Conservation (phyloP, 2,329 filamentous ascomycete genomes). For the Pseudogymnoascus sp. region DNA sequence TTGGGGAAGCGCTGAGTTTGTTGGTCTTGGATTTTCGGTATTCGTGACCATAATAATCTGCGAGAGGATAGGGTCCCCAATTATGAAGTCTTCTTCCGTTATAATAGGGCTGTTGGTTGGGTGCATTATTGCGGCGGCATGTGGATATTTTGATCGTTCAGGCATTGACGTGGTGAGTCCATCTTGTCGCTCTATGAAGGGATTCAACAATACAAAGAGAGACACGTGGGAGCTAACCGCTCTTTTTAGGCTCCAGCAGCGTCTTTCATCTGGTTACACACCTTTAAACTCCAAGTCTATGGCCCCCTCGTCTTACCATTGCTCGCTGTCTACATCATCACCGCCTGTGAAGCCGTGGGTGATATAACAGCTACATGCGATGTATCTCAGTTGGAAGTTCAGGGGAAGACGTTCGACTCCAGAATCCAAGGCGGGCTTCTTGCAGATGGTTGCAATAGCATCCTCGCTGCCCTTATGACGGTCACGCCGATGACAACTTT, state of each 20-base stretch:
- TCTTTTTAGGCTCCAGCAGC: conserved; percentile 46
- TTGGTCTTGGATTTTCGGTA: conserved; percentile 73
- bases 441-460: conserved; percentile 68
- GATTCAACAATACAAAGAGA: background rate
- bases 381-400: conserved; percentile 67
- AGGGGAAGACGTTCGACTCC: conserved; percentile 64
- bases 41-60: conserved; percentile 74
- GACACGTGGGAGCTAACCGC: background rate
- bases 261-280: conserved; percentile 74
- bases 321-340: conserved; percentile 62
- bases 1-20: conserved; percentile 73
- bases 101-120: conserved; percentile 67
- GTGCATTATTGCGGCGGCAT: conserved; percentile 71
- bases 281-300: conserved; percentile 65
- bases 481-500: conserved; percentile 76
- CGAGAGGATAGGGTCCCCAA: conserved; percentile 72
- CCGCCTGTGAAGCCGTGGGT: conserved; percentile 72
- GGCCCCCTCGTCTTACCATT: conserved; percentile 67
- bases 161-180: conserved; percentile 52
- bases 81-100: conserved; percentile 55
- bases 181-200: background rate
- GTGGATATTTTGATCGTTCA: conserved; percentile 69
- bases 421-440: conserved; percentile 73
- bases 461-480: conserved; percentile 69
- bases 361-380: conserved; percentile 78